Conservation (phyloP, 768 basidiomycete genomes). For the Daedaleopsis sinensis region DNA sequence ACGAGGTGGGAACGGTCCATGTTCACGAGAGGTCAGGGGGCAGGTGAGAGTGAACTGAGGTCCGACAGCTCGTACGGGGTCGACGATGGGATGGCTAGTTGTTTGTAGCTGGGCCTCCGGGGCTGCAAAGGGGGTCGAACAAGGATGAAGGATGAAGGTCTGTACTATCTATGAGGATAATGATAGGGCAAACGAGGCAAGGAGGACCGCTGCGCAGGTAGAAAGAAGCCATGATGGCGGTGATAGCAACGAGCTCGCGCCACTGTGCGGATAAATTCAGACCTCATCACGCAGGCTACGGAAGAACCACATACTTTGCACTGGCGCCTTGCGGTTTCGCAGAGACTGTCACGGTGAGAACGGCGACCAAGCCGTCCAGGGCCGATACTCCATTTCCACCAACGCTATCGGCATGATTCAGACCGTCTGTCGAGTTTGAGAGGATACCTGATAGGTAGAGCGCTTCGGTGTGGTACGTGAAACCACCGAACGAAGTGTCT, state of each 20-base stretch:
- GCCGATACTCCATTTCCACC: constrained; percentile 55
- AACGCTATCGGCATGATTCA: constrained; percentile 70
- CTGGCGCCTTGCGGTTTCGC: constrained; percentile 31
- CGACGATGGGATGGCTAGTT: background rate
- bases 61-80: background rate
- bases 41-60: background rate
- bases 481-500: constrained; percentile 62
- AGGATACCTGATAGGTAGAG: constrained; percentile 71
- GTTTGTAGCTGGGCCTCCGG: constrained; percentile 1
- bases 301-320: constrained; percentile 20
- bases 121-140: background rate
- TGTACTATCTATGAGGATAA: constrained; percentile 17
- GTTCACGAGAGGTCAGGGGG: background rate
- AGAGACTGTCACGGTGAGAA: constrained; percentile 73
- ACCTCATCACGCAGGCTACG: background rate
- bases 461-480: constrained; percentile 73
- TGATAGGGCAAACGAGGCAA: constrained; percentile 14
- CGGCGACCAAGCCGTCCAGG: constrained; percentile 81
- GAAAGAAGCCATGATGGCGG: constrained; percentile 1
- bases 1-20: constrained; percentile 2
- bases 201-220: background rate
- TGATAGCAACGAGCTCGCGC: background rate
- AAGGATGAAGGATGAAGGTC: too few relatives aligned
- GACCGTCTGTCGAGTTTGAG: constrained; percentile 64
- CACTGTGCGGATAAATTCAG: background rate